Evolutionary conservation across 495 filamentous ascomycete genomes (phyloP), one percentile per base, ranked within the genome.

Genomic region (Xylaria flabelliformis): DNA sequence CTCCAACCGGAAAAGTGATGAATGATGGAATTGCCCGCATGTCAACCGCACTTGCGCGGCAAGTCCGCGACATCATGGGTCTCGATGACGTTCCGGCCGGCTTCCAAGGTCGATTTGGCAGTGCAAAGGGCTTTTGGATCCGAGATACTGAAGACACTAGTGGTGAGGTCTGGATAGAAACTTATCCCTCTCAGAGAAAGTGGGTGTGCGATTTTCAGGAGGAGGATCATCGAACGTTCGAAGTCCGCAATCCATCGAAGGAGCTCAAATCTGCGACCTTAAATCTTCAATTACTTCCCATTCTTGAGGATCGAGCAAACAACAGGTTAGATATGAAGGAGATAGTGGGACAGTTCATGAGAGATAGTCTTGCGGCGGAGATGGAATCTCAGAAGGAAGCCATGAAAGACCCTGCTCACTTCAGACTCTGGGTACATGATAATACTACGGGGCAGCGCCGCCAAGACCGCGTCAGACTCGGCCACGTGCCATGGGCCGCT

Each of bases 71-170:
- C 44, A 74, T 77, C 2, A 83, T 95, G 42, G 88, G 88, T 0
- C 83, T 94, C 7, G 74, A 83, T 4, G 84, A 85, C 51, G 85
- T 91, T 0, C 94, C 95, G 0, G 91, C 91, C 68, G 88, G 86
- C 8, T 91, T 97, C 64, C 95, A 98, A 81, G 95, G 85, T 13
- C 86, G 95, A 51, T 90, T 98, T 72, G 92, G 90, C 3, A 90
- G 92, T 7, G 93, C 93, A 1, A 98, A 98, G 80, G 96, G 96
- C 3, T 82, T 98, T 51, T 98, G 95, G 95, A 89, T 95, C 81
- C 85, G 95, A 19, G 89, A 91, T 73, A 83, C 83, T 10, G 81
- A 69, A 8, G 83, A 86, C 70, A 77, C 78, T 4, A 73, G 67
- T 9, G 76, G 80, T 42, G 77, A 84, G 0, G 81, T 86, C 10